Percentiles rank a stretch among this genome's conserved stretches.
Evolutionary conservation across 306 rosid species (phyloP).

Genomic region (Acmispon strigosus): DNA sequence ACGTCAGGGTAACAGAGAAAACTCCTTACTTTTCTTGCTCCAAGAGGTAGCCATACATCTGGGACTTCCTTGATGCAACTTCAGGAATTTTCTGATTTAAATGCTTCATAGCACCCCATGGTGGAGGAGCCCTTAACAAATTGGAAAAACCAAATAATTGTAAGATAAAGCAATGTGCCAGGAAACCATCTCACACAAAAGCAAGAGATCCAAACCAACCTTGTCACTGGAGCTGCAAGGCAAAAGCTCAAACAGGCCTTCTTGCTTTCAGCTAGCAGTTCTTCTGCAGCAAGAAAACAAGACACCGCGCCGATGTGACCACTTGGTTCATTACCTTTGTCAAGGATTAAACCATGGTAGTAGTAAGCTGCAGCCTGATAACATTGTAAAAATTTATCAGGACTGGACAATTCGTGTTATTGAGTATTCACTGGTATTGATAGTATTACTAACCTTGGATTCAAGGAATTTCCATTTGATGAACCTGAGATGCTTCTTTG

Average conservation of each 20-base stretch:
- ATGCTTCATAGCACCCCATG: slow-evolving; percentile 82
- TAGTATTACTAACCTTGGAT: slow-evolving; percentile 58
- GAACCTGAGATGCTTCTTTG: slow-evolving; percentile 74
- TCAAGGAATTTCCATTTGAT: slow-evolving; percentile 89
- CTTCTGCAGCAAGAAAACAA: slow-evolving; percentile 92
- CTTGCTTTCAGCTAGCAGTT: slow-evolving; percentile 75
- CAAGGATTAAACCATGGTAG: slow-evolving; percentile 87
- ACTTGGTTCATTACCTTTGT: slow-evolving; percentile 75
- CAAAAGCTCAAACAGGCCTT: slow-evolving; percentile 79
- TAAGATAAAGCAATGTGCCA: neutral
- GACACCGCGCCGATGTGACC: slow-evolving; percentile 60
- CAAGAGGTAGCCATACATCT: slow-evolving; percentile 77
- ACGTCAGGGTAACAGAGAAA: neutral
- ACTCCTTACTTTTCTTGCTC: slow-evolving; percentile 77
- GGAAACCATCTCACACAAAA: neutral
- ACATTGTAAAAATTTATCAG: neutral
- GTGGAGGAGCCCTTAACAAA: slow-evolving; percentile 71
- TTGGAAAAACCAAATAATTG: neutral
- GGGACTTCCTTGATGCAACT: slow-evolving; percentile 83
- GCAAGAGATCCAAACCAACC: slow-evolving; percentile 35
- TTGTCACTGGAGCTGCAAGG: slow-evolving; percentile 83
- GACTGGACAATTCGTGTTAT: neutral
- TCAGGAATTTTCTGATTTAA: slow-evolving; percentile 82
- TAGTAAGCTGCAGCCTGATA: slow-evolving; percentile 88
- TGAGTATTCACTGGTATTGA: neutral